Base-by-base conservation (phyloP, 768 basidiomycete species). In the Mycena venus region DNA sequence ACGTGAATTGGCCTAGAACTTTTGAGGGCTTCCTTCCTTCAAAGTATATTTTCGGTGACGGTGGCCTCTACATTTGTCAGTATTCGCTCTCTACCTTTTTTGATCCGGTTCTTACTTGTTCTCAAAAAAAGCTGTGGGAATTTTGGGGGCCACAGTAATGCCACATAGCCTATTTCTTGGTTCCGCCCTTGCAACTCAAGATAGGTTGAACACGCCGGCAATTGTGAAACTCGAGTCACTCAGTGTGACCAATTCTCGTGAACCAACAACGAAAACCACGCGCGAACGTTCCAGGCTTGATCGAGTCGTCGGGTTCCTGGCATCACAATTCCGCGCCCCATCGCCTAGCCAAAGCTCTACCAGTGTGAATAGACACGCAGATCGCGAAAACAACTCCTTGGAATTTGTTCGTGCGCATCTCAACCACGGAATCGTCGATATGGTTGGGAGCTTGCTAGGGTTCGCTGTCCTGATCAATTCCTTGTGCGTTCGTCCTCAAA, bases 401-500 rank as follows among this genome's bases (percentile, higher is more conserved):
- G 80, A 78, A 40, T 92, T 94, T 72, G 83, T 95, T 27, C 84
- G 79, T 31, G 87, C 91, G 0, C 94, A 95, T 81, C 82, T 95
- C 29, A 88, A 88, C 71, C 93, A 94, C 72, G 90, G 90, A 1
- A 88, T 90, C 77, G 83, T 90, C 64, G 94, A 97, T 78, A 85
- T 96, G 15, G 88, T 91, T n/a, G 79, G 86, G 38, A 92, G 91
- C 78, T 84, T 99, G 49, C 86, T 98, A 34, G 94, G 95, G 0
- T 92, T 98, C 79, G 97, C 97, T 0, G 91, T 98, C 19, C 84
- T 95, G 25, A 96, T 98, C 81, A 99, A 99, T 82, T 90, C 95
- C 9, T 80, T 94, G 94, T 94, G 76, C 68, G 91, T 36, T 73
- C 2, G 62, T 72, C 73, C 38, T 65, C 21, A 51, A 32, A 23